These are phyloP conservation scores for Colletotrichum tabaci DNA, from an alignment of 2,329 filamentous ascomycete species.

Conservation along the genomic window DNA sequence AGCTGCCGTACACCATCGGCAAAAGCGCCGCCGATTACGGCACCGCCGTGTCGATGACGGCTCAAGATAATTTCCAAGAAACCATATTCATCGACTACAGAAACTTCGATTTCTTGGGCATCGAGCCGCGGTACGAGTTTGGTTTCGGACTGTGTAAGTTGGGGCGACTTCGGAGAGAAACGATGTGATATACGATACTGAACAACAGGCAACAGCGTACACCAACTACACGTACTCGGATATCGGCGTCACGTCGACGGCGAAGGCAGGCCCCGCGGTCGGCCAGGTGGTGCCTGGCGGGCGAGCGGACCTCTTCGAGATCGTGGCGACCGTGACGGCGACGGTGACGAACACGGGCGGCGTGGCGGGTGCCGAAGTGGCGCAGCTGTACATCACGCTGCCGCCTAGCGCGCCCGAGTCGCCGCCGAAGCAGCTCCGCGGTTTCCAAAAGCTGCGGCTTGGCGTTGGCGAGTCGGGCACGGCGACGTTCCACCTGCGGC, in stretches of 20 bases:
- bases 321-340: slow-evolving; percentile 66
- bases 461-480: slow-evolving; percentile 61
- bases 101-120: slow-evolving; percentile 70
- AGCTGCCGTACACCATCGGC: slow-evolving; percentile 67
- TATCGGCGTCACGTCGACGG: slow-evolving; percentile 58
- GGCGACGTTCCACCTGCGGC: slow-evolving; percentile 69
- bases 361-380: slow-evolving; percentile 74
- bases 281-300: slow-evolving; percentile 60
- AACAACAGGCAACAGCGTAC: slow-evolving; percentile 64
- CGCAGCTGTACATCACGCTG: slow-evolving; percentile 71
- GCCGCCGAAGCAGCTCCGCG: slow-evolving; percentile 73
- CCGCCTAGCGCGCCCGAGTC: slow-evolving; percentile 56
- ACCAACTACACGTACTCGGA: slow-evolving; percentile 75
- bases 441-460: slow-evolving; percentile 74
- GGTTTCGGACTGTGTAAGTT: slow-evolving; percentile 72
- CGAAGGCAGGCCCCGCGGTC: slow-evolving; percentile 56
- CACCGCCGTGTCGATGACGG: slow-evolving; percentile 48
- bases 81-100: slow-evolving; percentile 76
- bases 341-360: slow-evolving; percentile 76
- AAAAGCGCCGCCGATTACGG: slow-evolving; percentile 63
- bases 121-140: slow-evolving; percentile 74
- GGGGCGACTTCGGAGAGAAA: too few species aligned
- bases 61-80: slow-evolving; percentile 70
- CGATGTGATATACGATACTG: not conserved
- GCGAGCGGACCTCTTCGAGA: slow-evolving; percentile 61